Base-by-base conservation (phyloP, 2,329 filamentous ascomycete species). In the Ophiostoma sp. region DNA sequence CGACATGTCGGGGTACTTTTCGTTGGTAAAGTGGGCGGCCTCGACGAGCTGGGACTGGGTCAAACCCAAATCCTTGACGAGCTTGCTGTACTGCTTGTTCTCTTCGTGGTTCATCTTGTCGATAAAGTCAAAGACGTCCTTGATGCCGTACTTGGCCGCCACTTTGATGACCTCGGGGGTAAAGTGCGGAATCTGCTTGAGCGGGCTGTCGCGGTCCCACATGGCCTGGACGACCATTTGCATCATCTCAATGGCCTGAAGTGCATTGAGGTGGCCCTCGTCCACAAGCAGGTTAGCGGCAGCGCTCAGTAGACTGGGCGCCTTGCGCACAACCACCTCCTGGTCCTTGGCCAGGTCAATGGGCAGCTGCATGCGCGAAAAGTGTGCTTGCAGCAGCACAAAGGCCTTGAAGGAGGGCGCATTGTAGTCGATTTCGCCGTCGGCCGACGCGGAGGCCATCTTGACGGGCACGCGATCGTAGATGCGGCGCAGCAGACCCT, bases 161-260 rank as follows among this genome's bases (percentile, higher is more conserved):
- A 90, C 92, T 82, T 95, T 92, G 77, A 98, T 91, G 69, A 92
- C 91, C 75, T 95, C 91, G 50, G 91, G 89, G 19, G 91, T 90
- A 81, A 98, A 98, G 84, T 98, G 94, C 77, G 96, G 96, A 79
- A 99, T 98, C 83, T 99, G 96, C 85, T 98, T 98, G 77, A 99
- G 87, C 52, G 96, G 95, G 78, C 93, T 97, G 82, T 99, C 96
- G 73, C 95, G 92, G 83, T 99, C 95, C 96, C 96, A 99, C 93
- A 98, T 97, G 69, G 92, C 95, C 83, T 99, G 96, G 2, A 99
- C 95, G 71, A 97, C 93, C 96, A 99, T 99, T 81, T 99, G 96
- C 15, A 93, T 97, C 89, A 99, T 94, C 82, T 99, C 96, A 95
- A 99, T 99, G 36, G 96, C 96, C 78, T 92, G 95, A 91, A 98